Evolutionary conservation across 495 filamentous ascomycete genomes (phyloP), one percentile per base, ranked within the genome.

Genomic region (Lophiostoma macrostomum): DNA sequence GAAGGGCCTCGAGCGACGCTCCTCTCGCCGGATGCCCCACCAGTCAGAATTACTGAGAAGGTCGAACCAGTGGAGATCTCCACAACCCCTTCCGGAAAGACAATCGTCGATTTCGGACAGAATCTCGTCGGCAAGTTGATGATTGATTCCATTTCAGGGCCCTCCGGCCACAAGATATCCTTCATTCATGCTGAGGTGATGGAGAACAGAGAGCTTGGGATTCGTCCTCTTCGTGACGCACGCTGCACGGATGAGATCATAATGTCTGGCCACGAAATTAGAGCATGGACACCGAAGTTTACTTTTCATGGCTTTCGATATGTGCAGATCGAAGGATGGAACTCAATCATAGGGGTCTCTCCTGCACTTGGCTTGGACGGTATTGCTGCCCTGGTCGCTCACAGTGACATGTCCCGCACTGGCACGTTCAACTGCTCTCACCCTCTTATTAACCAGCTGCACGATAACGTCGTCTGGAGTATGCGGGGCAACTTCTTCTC

Each of bases 231-330:
- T 3, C 68, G 77, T 27, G 39, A 49, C 4, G 75, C 75, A n/a
- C 72, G 69, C 34, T 71, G 72, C 38, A 69, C 53, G 0, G 78
- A 81, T 53, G 56, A 61, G 1, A 44, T 77, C 5, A 71, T 69
- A 2, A 67, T 74, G 0, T 63, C 59, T 3, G 69, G 67, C 0
- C 40, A 61, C 11, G 45, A 37, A 13, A 41, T 8, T 53, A 68
- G 22, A 38, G 24, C 14, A 2, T 76, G 72, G 71, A 68, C 72
- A 52, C 72, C 74, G 3, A 68, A 62, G 14, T 80, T 74, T 59
- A 80, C 78, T 3, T 81, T 75, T 38, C 77, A 81, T 43, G 78
- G 78, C 0, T 81, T 80, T 39, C 71, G 78, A 10, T 81, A 74
- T 41, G 75, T 73, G 12, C 68, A 76, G 56, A 62, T 81, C 4